Evolutionary conservation across 805 yeast species (phyloP).

Genomic region (Saccharomycopsis sp.): DNA sequence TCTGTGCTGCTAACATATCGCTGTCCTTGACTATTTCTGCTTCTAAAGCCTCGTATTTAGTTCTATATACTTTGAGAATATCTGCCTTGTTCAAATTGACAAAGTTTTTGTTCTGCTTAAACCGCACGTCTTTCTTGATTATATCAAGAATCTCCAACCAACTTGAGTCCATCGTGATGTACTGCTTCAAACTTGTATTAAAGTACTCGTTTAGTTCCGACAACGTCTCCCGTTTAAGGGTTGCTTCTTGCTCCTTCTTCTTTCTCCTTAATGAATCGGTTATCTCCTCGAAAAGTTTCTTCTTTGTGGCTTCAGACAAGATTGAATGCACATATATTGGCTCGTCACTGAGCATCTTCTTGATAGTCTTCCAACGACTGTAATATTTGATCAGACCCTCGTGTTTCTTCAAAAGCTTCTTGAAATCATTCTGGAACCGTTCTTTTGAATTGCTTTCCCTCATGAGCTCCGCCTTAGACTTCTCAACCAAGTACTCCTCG

Average conservation of each 20-base stretch:
- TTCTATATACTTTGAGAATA: slow-evolving; percentile 46
- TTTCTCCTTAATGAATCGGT: slow-evolving; percentile 34
- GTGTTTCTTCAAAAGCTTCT: slow-evolving; percentile 37
- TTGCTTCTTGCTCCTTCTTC: slow-evolving; percentile 25
- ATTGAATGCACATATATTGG: slow-evolving; percentile 58
- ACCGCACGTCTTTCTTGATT: slow-evolving; percentile 42
- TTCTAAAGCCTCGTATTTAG: slow-evolving; percentile 27
- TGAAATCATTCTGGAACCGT: slow-evolving; percentile 50
- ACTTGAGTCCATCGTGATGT: slow-evolving; percentile 23
- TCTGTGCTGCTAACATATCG: slow-evolving; percentile 29
- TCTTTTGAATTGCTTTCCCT: slow-evolving; percentile 48
- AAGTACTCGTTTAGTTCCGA: slow-evolving; percentile 48
- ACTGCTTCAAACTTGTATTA: slow-evolving; percentile 24
- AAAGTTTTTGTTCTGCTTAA: slow-evolving; percentile 54
- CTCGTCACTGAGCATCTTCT: slow-evolving; percentile 51
- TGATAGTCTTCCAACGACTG: slow-evolving; percentile 60
- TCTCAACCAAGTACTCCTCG: slow-evolving; percentile 54
- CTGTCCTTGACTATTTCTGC: slow-evolving; percentile 25
- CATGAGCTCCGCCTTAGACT: slow-evolving; percentile 43
- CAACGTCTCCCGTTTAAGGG: slow-evolving; percentile 42
- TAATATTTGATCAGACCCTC: slow-evolving; percentile 40
- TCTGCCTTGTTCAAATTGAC: slow-evolving; percentile 49
- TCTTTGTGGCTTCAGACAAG: slow-evolving; percentile 51
- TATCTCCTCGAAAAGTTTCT: slow-evolving; percentile 47
- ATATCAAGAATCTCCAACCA: slow-evolving; percentile 36